phyloP scores from a whole-genome alignment of 1,284 basidiomycete species.

The Wolfiporia cocos region DNA sequence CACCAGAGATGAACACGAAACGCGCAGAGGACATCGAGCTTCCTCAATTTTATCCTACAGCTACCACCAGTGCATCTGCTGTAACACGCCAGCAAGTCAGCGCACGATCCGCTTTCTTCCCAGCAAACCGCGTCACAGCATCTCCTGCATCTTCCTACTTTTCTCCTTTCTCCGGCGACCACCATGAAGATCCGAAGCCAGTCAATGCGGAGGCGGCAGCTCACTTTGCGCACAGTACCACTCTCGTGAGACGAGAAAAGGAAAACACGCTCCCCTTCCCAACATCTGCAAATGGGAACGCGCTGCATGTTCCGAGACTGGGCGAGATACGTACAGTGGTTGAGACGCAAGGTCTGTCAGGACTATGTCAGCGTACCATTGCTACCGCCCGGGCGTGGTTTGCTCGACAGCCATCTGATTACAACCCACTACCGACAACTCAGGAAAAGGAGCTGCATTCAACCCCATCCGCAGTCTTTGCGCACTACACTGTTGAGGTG shows the following conservation, averaged over 20 bases:
- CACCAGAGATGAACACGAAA: too few species aligned
- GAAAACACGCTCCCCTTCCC: constrained; percentile 37
- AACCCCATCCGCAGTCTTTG: constrained; percentile 31
- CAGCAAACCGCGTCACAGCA: constrained; percentile 37
- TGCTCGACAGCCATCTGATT: constrained; percentile 5
- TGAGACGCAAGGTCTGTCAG: constrained; percentile 23
- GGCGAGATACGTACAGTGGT: constrained; percentile 22
- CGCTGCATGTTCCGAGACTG: constrained; percentile 17
- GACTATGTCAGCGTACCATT: constrained; percentile 35
- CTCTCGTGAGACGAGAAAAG: constrained; percentile 59
- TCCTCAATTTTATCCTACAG: too few species aligned
- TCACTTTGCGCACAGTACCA: constrained; percentile 83
- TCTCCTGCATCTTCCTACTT: constrained; percentile 80
- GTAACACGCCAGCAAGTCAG: constrained; percentile 6
- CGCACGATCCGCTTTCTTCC: constrained; percentile 2
- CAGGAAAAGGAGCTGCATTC: constrained; percentile 20
- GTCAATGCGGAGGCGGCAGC: constrained; percentile 49
- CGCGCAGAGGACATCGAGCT: too few species aligned
- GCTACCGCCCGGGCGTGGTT: constrained; percentile 27
- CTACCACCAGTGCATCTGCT: constrained; percentile 8
- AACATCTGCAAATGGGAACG: constrained; percentile 24
- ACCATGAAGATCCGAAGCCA: constrained; percentile 44
- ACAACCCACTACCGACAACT: constrained; percentile 28
- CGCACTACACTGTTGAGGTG: constrained; percentile 39
- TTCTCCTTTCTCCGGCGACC: constrained; percentile 43